Evolutionary conservation across 352 stramenopile species (phyloP).

Genomic region (Peronospora farinosa): DNA sequence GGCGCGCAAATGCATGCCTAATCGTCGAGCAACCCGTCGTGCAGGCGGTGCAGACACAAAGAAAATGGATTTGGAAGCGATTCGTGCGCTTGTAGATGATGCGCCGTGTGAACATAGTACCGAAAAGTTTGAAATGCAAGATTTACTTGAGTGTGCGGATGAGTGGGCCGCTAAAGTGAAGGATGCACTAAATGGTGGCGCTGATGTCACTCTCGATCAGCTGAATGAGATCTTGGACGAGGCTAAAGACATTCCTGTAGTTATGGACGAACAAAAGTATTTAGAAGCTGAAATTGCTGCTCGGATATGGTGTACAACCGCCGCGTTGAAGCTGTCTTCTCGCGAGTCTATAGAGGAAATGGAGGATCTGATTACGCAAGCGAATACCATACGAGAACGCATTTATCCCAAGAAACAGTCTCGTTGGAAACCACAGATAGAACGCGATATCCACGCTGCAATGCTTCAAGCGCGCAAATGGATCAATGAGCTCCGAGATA

Average conservation of each 20-base stretch:
- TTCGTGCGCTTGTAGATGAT: conserved; percentile 79
- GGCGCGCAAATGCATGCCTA: conserved; percentile 82
- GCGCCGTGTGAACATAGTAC: conserved; percentile 79
- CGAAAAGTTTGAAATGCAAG: conserved; percentile 88
- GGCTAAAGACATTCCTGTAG: conserved; percentile 77
- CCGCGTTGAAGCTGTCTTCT: conserved; percentile 43
- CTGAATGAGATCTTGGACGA: conserved; percentile 76
- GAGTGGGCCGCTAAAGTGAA: conserved; percentile 79
- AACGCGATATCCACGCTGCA: conserved; percentile 65
- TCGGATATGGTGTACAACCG: conserved; percentile 67
- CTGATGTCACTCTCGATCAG: conserved; percentile 59
- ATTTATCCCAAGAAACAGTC: conserved; percentile 74
- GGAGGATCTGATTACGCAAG: conserved; percentile 48
- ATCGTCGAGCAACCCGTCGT: conserved; percentile 55
- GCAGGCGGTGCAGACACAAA: conserved; percentile 46
- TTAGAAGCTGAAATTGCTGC: conserved; percentile 72
- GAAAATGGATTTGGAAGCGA: conserved; percentile 77
- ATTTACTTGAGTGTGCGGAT: conserved; percentile 80
- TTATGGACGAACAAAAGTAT: conserved; percentile 84
- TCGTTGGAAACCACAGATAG: conserved; percentile 77
- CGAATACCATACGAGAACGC: conserved; percentile 60
- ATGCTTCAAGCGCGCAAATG: conserved; percentile 66
- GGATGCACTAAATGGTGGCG: conserved; percentile 62
- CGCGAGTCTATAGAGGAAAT: conserved; percentile 64
- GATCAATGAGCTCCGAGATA: conserved; percentile 71